Conservation (phyloP, 2,329 filamentous ascomycete species). For the Gremmenia infestans region DNA sequence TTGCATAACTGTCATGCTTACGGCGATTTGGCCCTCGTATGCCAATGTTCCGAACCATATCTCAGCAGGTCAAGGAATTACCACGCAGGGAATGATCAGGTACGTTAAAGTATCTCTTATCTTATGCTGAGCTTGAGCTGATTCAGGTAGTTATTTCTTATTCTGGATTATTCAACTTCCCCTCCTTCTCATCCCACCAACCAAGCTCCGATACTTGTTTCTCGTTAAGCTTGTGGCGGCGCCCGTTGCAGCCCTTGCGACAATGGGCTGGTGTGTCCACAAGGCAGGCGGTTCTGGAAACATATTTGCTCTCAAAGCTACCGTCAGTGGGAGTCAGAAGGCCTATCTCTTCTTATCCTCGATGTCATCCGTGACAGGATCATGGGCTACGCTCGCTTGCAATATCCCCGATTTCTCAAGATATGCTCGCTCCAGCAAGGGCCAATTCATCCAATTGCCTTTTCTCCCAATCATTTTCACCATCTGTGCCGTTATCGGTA, state of each 20-base stretch:
- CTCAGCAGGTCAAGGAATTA: constrained; percentile 44
- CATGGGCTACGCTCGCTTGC: constrained; percentile 30
- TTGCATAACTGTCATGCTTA: constrained; percentile 39
- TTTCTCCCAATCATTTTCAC: constrained; percentile 30
- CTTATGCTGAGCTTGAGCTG: constrained; percentile 43
- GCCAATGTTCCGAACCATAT: constrained; percentile 47
- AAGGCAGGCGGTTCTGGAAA: constrained; percentile 43
- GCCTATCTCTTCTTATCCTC: constrained; percentile 27
- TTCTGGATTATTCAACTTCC: constrained; percentile 32
- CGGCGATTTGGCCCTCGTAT: constrained; percentile 51
- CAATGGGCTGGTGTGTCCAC: constrained; percentile 58
- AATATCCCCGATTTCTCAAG: constrained; percentile 35
- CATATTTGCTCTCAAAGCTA: constrained; percentile 23
- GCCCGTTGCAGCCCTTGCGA: constrained; percentile 56
- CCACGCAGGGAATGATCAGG: constrained; percentile 49
- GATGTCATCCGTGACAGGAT: constrained; percentile 30
- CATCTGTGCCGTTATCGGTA: constrained; percentile 42
- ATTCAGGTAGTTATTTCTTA: constrained; percentile 44
- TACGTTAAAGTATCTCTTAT: constrained; percentile 36
- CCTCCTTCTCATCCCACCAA: constrained; percentile 47
- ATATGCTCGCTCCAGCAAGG: constrained; percentile 26
- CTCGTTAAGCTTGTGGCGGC: constrained; percentile 45
- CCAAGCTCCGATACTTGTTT: constrained; percentile 47
- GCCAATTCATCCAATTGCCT: constrained; percentile 37
- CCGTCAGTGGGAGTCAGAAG: constrained; percentile 24